phyloP scores from a whole-genome alignment of 768 basidiomycete species.

The Podaxis rugospora region DNA sequence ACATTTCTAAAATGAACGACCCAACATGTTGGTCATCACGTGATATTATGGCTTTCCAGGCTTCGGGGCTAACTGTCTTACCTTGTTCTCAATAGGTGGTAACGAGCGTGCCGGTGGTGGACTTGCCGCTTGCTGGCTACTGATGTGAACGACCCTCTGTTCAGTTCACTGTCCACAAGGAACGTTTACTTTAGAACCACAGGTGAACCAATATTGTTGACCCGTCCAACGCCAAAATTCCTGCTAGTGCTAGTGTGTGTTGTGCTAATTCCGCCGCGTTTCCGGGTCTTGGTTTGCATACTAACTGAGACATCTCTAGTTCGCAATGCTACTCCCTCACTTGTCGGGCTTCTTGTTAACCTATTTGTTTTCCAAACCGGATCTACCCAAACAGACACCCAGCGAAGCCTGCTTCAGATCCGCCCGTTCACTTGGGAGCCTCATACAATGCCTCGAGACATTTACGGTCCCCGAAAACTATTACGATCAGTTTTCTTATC shows the following conservation, averaged over 20 bases:
- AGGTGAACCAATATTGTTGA: background rate
- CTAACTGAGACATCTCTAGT: background rate
- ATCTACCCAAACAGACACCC: background rate
- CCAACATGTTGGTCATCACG: too few relatives aligned
- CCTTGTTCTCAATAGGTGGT: too few relatives aligned
- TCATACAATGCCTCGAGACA: constrained; percentile 24
- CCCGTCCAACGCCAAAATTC: too few relatives aligned
- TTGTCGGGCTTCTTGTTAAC: background rate
- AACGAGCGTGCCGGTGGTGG: too few relatives aligned
- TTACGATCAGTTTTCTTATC: constrained; percentile 26
- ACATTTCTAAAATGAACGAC: too few relatives aligned
- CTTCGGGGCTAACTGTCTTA: too few relatives aligned
- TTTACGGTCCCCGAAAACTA: constrained; percentile 25
- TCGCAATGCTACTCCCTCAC: background rate
- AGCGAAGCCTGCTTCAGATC: background rate
- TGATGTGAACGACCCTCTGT: background rate
- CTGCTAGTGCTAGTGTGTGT: background rate
- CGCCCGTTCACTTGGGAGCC: background rate
- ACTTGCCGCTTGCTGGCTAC: background rate
- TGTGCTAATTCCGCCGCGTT: background rate
- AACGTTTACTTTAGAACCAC: background rate
- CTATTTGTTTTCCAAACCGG: background rate
- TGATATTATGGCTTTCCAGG: too few relatives aligned
- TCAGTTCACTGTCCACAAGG: background rate
- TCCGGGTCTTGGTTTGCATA: background rate